These are phyloP conservation scores for Saussurea involucrata DNA, from an alignment of 129 eudicot genomes.

Conservation along the genomic window DNA sequence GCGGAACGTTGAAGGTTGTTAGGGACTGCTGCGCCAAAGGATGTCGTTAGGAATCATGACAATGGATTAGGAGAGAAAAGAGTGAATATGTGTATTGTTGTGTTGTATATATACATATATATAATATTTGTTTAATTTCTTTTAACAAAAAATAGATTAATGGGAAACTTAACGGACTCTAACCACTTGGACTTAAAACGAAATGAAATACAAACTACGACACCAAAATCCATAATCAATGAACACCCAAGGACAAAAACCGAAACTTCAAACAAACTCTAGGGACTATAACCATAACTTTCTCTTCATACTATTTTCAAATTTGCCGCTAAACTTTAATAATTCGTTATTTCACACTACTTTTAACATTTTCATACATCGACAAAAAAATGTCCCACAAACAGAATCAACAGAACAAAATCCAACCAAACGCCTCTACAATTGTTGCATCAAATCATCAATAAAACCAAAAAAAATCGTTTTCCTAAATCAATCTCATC, in stretches of 20 bases:
- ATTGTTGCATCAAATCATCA: constrained; percentile 2
- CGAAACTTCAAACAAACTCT: background rate
- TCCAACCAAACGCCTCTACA: background rate
- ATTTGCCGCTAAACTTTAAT: constrained; percentile 21
- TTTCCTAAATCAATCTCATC: background rate
- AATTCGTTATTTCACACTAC: background rate
- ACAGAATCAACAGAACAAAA: background rate
- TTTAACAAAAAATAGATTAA: too few species aligned
- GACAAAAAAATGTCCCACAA: background rate
- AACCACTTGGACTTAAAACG: background rate
- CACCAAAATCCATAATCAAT: background rate
- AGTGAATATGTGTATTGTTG: too few species aligned
- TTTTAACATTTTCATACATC: background rate
- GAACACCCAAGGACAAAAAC: background rate
- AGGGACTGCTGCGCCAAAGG: too few species aligned
- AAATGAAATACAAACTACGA: background rate
- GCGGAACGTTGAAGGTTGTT: too few species aligned
- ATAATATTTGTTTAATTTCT: too few species aligned
- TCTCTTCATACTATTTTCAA: background rate
- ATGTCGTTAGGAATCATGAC: too few species aligned
- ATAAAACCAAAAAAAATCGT: background rate
- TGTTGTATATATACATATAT: too few species aligned
- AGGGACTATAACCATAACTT: background rate
- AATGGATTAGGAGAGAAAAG: too few species aligned
- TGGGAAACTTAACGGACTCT: background rate